Conservation (phyloP, 2,329 filamentous ascomycete genomes). For the Penicillium sp. region DNA sequence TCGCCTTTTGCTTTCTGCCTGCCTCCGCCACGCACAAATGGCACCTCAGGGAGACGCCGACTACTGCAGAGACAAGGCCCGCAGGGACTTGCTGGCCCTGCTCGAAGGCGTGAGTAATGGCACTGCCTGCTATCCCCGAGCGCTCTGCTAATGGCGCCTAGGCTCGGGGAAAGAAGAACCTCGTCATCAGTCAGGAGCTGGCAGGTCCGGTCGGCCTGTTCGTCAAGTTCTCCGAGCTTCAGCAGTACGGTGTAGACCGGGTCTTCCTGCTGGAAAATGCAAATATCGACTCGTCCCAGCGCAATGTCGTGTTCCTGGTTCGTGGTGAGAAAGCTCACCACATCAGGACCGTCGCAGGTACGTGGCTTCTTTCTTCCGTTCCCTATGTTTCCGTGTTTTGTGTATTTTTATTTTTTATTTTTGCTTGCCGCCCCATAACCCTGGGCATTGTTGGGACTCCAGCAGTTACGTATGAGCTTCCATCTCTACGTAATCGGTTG, state of each 20-base stretch:
- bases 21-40: slow-evolving; percentile 24
- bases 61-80: slow-evolving; percentile 61
- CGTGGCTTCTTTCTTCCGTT: slow-evolving; percentile 39
- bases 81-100: slow-evolving; percentile 85
- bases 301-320: slow-evolving; percentile 92
- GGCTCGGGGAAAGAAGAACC: slow-evolving; percentile 98
- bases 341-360: slow-evolving; percentile 86
- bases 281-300: slow-evolving; percentile 91
- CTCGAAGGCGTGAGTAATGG: slow-evolving; percentile 85
- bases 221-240: slow-evolving; percentile 91
- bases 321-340: slow-evolving; percentile 86
- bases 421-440: background rate
- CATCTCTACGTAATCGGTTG: slow-evolving; percentile 59
- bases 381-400: slow-evolving; percentile 10
- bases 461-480: slow-evolving; percentile 60
- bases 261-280: slow-evolving; percentile 96
- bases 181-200: slow-evolving; percentile 88
- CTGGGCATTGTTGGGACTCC: slow-evolving; percentile 50
- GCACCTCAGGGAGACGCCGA: slow-evolving; percentile 45
- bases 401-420: slow-evolving; percentile 4
- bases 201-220: slow-evolving; percentile 88
- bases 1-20: slow-evolving; percentile 23
- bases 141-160: slow-evolving; percentile 47
- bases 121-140: slow-evolving; percentile 14
- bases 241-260: slow-evolving; percentile 97